Percentiles rank a stretch among this genome's conserved stretches.
Evolutionary conservation across 148 eudicot genomes (phyloP).

Genomic region (Diospyros lotus): DNA sequence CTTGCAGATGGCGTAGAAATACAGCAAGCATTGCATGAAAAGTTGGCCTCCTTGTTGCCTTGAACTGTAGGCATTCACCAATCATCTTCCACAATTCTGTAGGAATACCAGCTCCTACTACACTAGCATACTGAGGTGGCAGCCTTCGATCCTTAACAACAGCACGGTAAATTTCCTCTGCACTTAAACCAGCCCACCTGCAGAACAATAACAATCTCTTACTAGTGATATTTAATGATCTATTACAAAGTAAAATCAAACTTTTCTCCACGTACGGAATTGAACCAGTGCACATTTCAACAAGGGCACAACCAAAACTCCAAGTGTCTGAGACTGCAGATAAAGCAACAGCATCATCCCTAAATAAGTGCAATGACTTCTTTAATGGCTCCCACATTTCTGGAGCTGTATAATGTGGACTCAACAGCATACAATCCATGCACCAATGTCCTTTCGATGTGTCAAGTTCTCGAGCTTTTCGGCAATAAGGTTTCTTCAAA

Average conservation of each 20-base stretch:
- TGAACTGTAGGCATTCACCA: slow-evolving; percentile 90
- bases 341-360: slow-evolving; percentile 88
- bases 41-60: slow-evolving; percentile 78
- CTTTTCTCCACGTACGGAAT: slow-evolving; percentile 57
- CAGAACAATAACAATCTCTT: slow-evolving; percentile 18
- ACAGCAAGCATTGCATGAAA: slow-evolving; percentile 78
- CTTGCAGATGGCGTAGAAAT: slow-evolving; percentile 87
- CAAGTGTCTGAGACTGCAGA: slow-evolving; percentile 91
- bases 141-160: slow-evolving; percentile 71
- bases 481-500: slow-evolving; percentile 73
- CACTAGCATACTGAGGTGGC: slow-evolving; percentile 97
- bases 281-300: slow-evolving; percentile 96
- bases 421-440: slow-evolving; percentile 90
- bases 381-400: slow-evolving; percentile 95
- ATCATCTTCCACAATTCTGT: slow-evolving; percentile 94
- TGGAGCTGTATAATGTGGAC: slow-evolving; percentile 91
- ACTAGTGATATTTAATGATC: slow-evolving; percentile 2
- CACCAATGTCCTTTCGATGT: slow-evolving; percentile 74
- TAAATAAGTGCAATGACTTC: slow-evolving; percentile 66
- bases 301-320: slow-evolving; percentile 97
- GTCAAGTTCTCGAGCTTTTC: slow-evolving; percentile 74
- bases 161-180: slow-evolving; percentile 82
- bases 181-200: slow-evolving; percentile 90
- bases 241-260: slow-evolving; percentile 4
- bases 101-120: slow-evolving; percentile 92